These are phyloP conservation scores for Hypoxylon lenormandii DNA, from an alignment of 495 filamentous ascomycete genomes.

Conservation along the genomic window DNA sequence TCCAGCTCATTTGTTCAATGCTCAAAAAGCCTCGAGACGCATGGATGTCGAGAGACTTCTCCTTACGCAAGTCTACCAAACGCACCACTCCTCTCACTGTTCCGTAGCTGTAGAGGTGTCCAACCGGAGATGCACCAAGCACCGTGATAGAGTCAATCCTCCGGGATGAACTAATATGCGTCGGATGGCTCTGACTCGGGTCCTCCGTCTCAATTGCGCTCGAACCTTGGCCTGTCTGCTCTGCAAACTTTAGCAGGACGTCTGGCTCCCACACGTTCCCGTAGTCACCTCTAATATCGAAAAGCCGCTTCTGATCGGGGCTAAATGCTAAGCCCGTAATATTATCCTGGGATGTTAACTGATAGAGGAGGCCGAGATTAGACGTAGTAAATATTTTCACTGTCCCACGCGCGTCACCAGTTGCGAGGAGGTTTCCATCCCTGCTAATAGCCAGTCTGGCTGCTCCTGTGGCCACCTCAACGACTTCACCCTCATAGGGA, in stretches of 20 bases:
- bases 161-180: not conserved
- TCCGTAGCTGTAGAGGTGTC: slow-evolving; percentile 46
- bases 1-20: slow-evolving; percentile 48
- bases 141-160: slow-evolving; percentile 42
- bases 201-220: not conserved
- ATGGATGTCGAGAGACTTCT: slow-evolving; percentile 35
- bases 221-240: slow-evolving; percentile 28
- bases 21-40: slow-evolving; percentile 29
- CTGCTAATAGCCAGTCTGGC: slow-evolving; percentile 41
- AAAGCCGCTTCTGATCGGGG: slow-evolving; percentile 47
- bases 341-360: slow-evolving; percentile 19
- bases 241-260: slow-evolving; percentile 40
- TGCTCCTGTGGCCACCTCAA: slow-evolving; percentile 39
- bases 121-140: slow-evolving; percentile 30
- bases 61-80: slow-evolving; percentile 35
- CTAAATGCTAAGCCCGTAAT: slow-evolving; percentile 45
- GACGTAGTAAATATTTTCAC: slow-evolving; percentile 41
- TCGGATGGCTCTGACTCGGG: not conserved
- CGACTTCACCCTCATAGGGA: slow-evolving; percentile 39
- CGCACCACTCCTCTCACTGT: slow-evolving; percentile 38
- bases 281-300: slow-evolving; percentile 48
- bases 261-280: slow-evolving; percentile 51
- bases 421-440: slow-evolving; percentile 46
- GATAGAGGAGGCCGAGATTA: slow-evolving; percentile 43
- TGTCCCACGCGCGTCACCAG: slow-evolving; percentile 43